Base-by-base conservation (phyloP, 2,329 filamentous ascomycete genomes). In the Domatiomyces catenatus region DNA sequence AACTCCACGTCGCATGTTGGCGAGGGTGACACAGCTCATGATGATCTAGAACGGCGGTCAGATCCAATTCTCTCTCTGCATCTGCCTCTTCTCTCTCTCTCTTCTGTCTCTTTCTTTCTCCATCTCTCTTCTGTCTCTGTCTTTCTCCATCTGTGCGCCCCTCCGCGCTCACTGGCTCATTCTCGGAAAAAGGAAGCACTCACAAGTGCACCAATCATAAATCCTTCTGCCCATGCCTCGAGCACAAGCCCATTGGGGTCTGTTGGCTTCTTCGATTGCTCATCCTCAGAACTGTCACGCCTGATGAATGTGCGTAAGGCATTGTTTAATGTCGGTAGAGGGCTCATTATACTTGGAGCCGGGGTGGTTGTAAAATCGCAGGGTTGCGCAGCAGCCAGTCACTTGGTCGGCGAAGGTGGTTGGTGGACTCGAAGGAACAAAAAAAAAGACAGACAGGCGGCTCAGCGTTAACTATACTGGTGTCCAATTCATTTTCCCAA, bases 1-100 rank as follows among this genome's bases (percentile, higher is more conserved):
- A 15, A 69, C 61, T 0, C 65, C 63, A 32, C 61, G 61, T n/a
- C 65, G 63, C 67, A 71, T 71, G 44, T 71, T 71, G 8, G 66
- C 64, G 10, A 69, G 44, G 0, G 68, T 70, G 45, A 71, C 69
- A 5, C 63, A 64, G 20, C 62, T 60, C 67, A 71, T 69, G 50
- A 71, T 67, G 44, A 71, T 63, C 32, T 39, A 39, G 10, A 32
- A 39, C 32, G 15, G 15, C 12, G 15, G 32, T 39, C 32, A 39
- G 32, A 15, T 15, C 10, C 32, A 32, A 32, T 5, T 24, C 22
- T 24, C 22, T 24, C 22, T 24, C 22, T n/a, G n/a, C n/a, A n/a
- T n/a, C n/a, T n/a, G n/a, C n/a, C n/a, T n/a, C n/a, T n/a, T 24
- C 22, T 24, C 22, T 24, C 22, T 24, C 22, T 24, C 22, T 24